Evolutionary conservation across 2,329 filamentous ascomycete genomes (phyloP).

Genomic region (Ophiostoma angusticollis): DNA sequence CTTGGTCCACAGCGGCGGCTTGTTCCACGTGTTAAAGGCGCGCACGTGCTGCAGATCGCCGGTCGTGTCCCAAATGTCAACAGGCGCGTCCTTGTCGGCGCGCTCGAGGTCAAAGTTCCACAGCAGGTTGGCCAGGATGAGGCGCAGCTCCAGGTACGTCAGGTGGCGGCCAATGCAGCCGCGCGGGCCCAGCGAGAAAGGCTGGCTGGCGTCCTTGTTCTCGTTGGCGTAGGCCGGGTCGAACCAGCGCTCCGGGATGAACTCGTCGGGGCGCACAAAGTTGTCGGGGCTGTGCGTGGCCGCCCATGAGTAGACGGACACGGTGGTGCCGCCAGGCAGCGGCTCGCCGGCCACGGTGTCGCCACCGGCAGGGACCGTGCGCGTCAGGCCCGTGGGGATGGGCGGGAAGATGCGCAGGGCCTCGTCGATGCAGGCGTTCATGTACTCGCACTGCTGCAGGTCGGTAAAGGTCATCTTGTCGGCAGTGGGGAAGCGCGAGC

Average conservation of each 20-base stretch:
- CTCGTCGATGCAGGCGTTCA: constrained; percentile 21
- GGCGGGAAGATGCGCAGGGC: constrained; percentile 17
- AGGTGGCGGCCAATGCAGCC: constrained; percentile 35
- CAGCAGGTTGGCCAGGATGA: constrained; percentile 16
- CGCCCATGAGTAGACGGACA: constrained; percentile 21
- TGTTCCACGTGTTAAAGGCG: constrained; percentile 25
- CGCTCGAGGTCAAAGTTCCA: constrained; percentile 19
- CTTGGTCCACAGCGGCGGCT: constrained; percentile 21
- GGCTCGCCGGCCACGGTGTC: constrained; percentile 18
- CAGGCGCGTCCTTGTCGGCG: constrained; percentile 19
- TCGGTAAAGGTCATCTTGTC: constrained; percentile 15
- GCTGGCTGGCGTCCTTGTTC: constrained; percentile 24
- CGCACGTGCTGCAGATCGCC: constrained; percentile 21
- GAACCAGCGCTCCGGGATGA: constrained; percentile 24
- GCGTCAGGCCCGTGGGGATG: constrained; percentile 10
- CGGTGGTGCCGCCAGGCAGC: constrained; percentile 20
- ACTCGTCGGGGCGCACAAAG: constrained; percentile 14
- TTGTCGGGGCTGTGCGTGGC: constrained; percentile 10
- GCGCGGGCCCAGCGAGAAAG: constrained; percentile 37
- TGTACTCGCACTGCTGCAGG: constrained; percentile 16
- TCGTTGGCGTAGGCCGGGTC: constrained; percentile 27
- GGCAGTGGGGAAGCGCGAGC: constrained; percentile 8
- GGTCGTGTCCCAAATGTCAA: constrained; percentile 18
- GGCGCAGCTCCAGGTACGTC: constrained; percentile 17
- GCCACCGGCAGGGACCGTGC: constrained; percentile 14